phyloP scores from a whole-genome alignment of 768 basidiomycete genomes.

The Mycena venus region DNA sequence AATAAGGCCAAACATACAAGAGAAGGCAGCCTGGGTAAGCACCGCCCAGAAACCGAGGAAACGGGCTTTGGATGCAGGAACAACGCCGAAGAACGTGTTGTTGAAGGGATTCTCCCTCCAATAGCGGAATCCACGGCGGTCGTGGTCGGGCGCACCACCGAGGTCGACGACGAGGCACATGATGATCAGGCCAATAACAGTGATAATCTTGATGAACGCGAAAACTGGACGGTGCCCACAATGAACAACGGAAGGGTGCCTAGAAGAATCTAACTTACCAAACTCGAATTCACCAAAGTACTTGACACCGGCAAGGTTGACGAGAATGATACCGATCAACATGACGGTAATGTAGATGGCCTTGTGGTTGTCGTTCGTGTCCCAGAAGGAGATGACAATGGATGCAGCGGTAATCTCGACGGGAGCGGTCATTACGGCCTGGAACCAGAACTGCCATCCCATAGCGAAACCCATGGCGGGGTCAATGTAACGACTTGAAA shows the following conservation, averaged over 20 bases:
- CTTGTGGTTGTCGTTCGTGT: slow-evolving; percentile 40
- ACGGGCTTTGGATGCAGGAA: slow-evolving; percentile 45
- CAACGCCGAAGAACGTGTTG: slow-evolving; percentile 35
- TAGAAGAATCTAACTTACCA: slow-evolving; percentile 10
- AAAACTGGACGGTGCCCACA: slow-evolving; percentile 58
- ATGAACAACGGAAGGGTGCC: slow-evolving; percentile 42
- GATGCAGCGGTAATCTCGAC: slow-evolving; percentile 53
- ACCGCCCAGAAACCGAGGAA: slow-evolving; percentile 49
- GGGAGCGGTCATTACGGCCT: slow-evolving; percentile 45
- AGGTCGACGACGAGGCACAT: slow-evolving; percentile 64
- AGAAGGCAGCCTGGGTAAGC: slow-evolving; percentile 44
- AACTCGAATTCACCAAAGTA: slow-evolving; percentile 40
- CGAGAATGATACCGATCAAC: slow-evolving; percentile 41
- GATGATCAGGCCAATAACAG: slow-evolving; percentile 56
- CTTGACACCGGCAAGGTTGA: slow-evolving; percentile 44
- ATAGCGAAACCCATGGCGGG: slow-evolving; percentile 52
- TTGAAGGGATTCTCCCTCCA: slow-evolving; percentile 49
- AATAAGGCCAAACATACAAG: slow-evolving; percentile 43
- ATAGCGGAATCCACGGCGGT: slow-evolving; percentile 55
- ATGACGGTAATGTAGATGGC: slow-evolving; percentile 51
- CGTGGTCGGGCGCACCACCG: slow-evolving; percentile 60
- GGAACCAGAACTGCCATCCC: slow-evolving; percentile 50
- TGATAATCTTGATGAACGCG: slow-evolving; percentile 60
- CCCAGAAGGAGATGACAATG: slow-evolving; percentile 57
- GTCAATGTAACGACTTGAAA: slow-evolving; percentile 48